Evolutionary conservation across 2,329 filamentous ascomycete genomes (phyloP).

Genomic region (Neoscytalidium dimidiatum): DNA sequence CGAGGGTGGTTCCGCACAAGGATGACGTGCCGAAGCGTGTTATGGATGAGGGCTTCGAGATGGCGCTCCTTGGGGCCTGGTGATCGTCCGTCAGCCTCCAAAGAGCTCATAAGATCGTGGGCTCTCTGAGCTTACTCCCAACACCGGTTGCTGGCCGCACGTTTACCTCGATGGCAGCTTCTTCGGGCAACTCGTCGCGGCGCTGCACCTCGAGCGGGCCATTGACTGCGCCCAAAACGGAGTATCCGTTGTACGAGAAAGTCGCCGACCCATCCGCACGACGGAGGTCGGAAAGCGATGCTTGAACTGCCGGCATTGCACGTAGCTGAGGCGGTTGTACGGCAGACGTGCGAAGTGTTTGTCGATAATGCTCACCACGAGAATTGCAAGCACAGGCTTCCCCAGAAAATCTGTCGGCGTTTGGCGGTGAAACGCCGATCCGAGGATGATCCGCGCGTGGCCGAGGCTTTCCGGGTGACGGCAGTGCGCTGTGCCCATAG

Average conservation of each 20-base stretch:
- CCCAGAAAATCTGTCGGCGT: conserved; percentile 17
- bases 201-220: conserved; percentile 88
- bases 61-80: conserved; percentile 61
- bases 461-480: background rate
- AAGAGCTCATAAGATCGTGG: background rate
- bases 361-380: background rate
- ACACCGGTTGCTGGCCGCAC: conserved; percentile 83
- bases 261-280: conserved; percentile 79
- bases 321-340: background rate
- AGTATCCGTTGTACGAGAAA: conserved; percentile 75
- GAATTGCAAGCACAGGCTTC: conserved; percentile 5
- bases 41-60: conserved; percentile 74
- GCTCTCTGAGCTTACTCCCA: conserved; percentile 60
- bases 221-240: conserved; percentile 83
- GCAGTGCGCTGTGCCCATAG: conserved; percentile 3
- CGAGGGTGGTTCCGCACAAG: conserved; percentile 75
- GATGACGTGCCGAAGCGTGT: conserved; percentile 72
- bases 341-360: background rate
- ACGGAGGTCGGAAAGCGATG: conserved; percentile 52
- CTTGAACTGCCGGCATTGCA: conserved; percentile 28
- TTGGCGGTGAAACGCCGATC: conserved; percentile 12
- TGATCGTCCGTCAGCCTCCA: conserved; percentile 1
- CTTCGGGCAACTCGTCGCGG: conserved; percentile 87
- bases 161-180: conserved; percentile 86
- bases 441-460: conserved; percentile 7